These are phyloP conservation scores for Exophiala oligosperma DNA, from an alignment of 2,329 filamentous ascomycete species.

Conservation along the genomic window DNA sequence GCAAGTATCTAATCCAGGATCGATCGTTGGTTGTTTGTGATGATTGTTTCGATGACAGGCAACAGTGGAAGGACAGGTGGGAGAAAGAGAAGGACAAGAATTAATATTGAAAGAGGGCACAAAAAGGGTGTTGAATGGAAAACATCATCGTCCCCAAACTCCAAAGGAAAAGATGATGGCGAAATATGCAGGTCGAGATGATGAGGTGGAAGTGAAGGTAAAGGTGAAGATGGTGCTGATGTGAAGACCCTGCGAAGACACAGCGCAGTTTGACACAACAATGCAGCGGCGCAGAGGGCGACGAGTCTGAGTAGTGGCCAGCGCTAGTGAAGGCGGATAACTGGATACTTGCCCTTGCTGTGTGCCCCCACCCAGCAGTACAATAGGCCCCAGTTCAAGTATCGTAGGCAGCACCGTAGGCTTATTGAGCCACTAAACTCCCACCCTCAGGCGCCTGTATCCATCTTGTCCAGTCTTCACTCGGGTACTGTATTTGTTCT, in stretches of 20 bases:
- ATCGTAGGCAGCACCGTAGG: too few species aligned
- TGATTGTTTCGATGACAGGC: background rate
- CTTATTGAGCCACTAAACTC: too few species aligned
- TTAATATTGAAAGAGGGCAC: slow-evolving; percentile 13
- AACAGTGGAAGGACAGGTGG: background rate
- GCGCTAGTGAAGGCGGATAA: too few species aligned
- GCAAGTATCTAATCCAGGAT: background rate
- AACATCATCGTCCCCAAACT: slow-evolving; percentile 26
- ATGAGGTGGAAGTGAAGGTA: slow-evolving; percentile 6
- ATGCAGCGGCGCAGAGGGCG: too few species aligned
- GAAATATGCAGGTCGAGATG: slow-evolving; percentile 18
- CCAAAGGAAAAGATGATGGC: slow-evolving; percentile 22
- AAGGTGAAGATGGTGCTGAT: background rate
- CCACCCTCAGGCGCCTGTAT: too few species aligned
- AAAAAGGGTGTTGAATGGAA: slow-evolving; percentile 12
- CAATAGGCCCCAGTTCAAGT: too few species aligned
- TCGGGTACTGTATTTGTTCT: too few species aligned
- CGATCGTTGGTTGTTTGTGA: background rate
- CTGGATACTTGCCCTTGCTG: too few species aligned
- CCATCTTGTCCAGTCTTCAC: too few species aligned
- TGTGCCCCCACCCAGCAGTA: too few species aligned
- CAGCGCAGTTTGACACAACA: too few species aligned
- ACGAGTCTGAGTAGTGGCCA: too few species aligned
- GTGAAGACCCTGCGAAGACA: background rate
- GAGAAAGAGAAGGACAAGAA: slow-evolving; percentile 1